A percentile compares a stretch with the other conserved stretches of the same genome.
Conservation (phyloP, 2,329 filamentous ascomycete genomes). For the Phaeoacremonium minimum region DNA sequence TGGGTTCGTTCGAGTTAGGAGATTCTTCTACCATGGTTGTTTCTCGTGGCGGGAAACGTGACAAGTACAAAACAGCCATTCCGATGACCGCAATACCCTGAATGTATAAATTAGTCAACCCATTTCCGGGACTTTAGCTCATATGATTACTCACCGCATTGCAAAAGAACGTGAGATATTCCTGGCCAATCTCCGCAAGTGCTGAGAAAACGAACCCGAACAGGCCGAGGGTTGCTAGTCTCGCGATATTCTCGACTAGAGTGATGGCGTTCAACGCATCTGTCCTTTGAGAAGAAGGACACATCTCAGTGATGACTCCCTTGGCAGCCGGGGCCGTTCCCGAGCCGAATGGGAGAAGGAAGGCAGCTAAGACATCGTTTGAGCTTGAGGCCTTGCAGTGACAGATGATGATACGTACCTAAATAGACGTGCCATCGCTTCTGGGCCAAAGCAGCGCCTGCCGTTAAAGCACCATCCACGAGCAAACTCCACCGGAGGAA, state of each 20-base stretch:
- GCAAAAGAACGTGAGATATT: conserved; percentile 61
- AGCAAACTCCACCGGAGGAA: conserved; percentile 64
- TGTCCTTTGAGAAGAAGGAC: conserved; percentile 52
- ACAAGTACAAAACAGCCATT: conserved; percentile 33
- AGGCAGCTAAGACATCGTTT: conserved; percentile 38
- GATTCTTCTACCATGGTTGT: conserved; percentile 26
- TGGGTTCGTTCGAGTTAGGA: neutral
- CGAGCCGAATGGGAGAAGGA: conserved; percentile 63
- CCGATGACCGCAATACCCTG: conserved; percentile 49
- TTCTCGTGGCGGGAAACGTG: conserved; percentile 34
- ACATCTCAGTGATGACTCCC: conserved; percentile 70
- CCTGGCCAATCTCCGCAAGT: conserved; percentile 54
- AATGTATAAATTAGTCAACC: no score
- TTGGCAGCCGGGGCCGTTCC: conserved; percentile 68
- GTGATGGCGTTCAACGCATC: conserved; percentile 68
- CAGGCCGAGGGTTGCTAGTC: conserved; percentile 57
- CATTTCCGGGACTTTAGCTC: conserved; percentile 9
- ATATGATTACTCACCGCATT: conserved; percentile 49
- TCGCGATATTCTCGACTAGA: conserved; percentile 64
- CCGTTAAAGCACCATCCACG: conserved; percentile 60
- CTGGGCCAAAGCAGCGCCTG: conserved; percentile 56
- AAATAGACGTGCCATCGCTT: conserved; percentile 66
- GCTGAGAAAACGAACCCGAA: conserved; percentile 66
- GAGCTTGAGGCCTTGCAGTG: neutral
- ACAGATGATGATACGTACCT: conserved; percentile 24